Conservation (phyloP, 2,329 filamentous ascomycete species). For the Zasmidium angulare region DNA sequence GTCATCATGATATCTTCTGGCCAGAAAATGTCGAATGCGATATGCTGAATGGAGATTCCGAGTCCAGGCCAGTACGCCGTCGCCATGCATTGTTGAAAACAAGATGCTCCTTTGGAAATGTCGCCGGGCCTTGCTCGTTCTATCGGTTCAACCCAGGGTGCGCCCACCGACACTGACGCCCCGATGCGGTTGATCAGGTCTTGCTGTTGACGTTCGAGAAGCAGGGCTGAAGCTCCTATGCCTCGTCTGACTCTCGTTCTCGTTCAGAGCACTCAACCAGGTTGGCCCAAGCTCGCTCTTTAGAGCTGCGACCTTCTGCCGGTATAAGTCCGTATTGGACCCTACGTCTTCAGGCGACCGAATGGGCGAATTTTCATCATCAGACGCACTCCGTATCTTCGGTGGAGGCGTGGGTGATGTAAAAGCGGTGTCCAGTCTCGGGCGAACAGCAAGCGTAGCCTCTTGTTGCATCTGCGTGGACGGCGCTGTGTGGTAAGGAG, state of each 20-base stretch:
- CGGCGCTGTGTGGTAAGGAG: constrained; percentile 25
- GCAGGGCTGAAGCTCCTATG: constrained; percentile 29
- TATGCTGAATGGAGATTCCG: constrained; percentile 2
- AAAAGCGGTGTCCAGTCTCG: constrained; percentile 31
- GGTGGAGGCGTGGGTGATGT: constrained; percentile 27
- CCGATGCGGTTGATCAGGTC: constrained; percentile 25
- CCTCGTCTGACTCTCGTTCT: constrained; percentile 41
- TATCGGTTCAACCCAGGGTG: constrained; percentile 32
- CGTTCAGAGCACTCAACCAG: constrained; percentile 83
- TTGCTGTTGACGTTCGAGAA: constrained; percentile 25
- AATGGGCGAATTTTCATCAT: constrained; percentile 32
- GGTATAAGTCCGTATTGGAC: constrained; percentile 54
- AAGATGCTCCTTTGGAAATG: neutral
- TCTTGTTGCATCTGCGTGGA: constrained; percentile 18
- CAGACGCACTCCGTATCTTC: constrained; percentile 29
- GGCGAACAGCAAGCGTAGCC: constrained; percentile 17
- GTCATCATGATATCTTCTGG: neutral
- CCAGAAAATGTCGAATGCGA: neutral
- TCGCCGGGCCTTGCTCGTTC: neutral
- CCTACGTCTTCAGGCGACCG: constrained; percentile 29
- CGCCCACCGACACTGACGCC: constrained; percentile 33
- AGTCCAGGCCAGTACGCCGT: constrained; percentile 1
- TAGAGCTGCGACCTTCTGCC: constrained; percentile 82
- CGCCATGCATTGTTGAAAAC: constrained; percentile 5
- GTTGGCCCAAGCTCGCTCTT: constrained; percentile 81